A percentile compares a stretch with the other conserved stretches of the same genome.
phyloP scores from a whole-genome alignment of 2,329 filamentous ascomycete genomes.

The Blumeria hordei region DNA sequence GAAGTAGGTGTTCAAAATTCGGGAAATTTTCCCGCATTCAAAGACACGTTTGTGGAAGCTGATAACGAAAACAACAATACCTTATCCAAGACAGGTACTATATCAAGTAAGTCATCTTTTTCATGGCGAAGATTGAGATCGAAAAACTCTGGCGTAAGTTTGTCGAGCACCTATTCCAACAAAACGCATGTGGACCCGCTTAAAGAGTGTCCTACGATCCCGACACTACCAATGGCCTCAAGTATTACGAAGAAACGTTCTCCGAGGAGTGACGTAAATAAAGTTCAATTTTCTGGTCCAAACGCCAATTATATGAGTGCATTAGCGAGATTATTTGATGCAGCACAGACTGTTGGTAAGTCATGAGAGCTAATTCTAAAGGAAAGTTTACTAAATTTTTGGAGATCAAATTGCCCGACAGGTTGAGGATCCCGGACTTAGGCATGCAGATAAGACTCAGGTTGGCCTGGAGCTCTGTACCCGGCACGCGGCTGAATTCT shows the following conservation, averaged over 20 bases:
- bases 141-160: slow-evolving; percentile 55
- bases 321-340: slow-evolving; percentile 75
- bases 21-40: slow-evolving; percentile 42
- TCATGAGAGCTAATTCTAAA: slow-evolving; percentile 5
- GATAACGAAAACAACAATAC: slow-evolving; percentile 21
- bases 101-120: slow-evolving; percentile 53
- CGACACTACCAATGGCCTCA: slow-evolving; percentile 53
- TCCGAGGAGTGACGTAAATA: slow-evolving; percentile 43
- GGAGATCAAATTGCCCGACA: slow-evolving; percentile 86
- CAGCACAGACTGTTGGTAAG: slow-evolving; percentile 77
- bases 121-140: slow-evolving; percentile 78
- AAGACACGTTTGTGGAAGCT: slow-evolving; percentile 29
- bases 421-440: slow-evolving; percentile 81
- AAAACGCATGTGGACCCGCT: slow-evolving; percentile 21
- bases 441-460: slow-evolving; percentile 78
- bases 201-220: slow-evolving; percentile 40
- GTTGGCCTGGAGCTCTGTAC: slow-evolving; percentile 86
- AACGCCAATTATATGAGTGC: slow-evolving; percentile 81
- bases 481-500: slow-evolving; percentile 87
- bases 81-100: slow-evolving; percentile 27
- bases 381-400: slow-evolving; percentile 6
- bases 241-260: slow-evolving; percentile 36
- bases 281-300: slow-evolving; percentile 53
- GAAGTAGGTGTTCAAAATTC: slow-evolving; percentile 64
- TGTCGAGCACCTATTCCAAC: slow-evolving; percentile 27